Evolutionary conservation across 2,329 filamentous ascomycete genomes (phyloP).

Genomic region (Alternaria viburni): DNA sequence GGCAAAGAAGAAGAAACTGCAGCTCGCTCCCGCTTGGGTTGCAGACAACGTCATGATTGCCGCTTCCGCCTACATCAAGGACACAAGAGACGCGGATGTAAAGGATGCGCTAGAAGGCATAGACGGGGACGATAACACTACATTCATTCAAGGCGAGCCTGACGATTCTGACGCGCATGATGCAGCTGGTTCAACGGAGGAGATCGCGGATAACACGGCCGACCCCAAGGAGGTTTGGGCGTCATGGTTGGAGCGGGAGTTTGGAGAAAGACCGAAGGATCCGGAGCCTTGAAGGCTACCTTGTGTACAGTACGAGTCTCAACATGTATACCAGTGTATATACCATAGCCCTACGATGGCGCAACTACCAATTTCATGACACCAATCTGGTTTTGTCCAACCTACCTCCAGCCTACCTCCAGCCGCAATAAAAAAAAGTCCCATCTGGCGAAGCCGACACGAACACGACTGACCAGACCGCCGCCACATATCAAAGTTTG

Average conservation of each 20-base stretch:
- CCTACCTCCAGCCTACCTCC: too few species aligned
- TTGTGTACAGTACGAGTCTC: not conserved
- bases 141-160: slow-evolving; percentile 5
- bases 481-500: not conserved
- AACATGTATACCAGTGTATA: slow-evolving; percentile 15
- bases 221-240: slow-evolving; percentile 28
- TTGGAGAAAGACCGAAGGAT: slow-evolving; percentile 31
- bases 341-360: slow-evolving; percentile 14
- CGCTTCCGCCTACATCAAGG: slow-evolving; percentile 31
- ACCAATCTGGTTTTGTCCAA: too few species aligned
- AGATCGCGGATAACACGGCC: not conserved
- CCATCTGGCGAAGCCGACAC: not conserved
- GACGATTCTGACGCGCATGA: not conserved
- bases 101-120: not conserved
- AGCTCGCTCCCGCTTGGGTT: slow-evolving; percentile 35
- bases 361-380: too few species aligned
- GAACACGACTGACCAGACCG: too few species aligned
- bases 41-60: slow-evolving; percentile 45
- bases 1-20: slow-evolving; percentile 18
- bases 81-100: slow-evolving; percentile 6
- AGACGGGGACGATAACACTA: slow-evolving; percentile 7
- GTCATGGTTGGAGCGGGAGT: slow-evolving; percentile 37
- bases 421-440: not conserved
- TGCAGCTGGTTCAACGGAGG: not conserved
- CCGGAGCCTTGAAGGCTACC: slow-evolving; percentile 16